Evolutionary conservation across 495 filamentous ascomycete genomes (phyloP).

Genomic region (Astrothelium macrocarpum): DNA sequence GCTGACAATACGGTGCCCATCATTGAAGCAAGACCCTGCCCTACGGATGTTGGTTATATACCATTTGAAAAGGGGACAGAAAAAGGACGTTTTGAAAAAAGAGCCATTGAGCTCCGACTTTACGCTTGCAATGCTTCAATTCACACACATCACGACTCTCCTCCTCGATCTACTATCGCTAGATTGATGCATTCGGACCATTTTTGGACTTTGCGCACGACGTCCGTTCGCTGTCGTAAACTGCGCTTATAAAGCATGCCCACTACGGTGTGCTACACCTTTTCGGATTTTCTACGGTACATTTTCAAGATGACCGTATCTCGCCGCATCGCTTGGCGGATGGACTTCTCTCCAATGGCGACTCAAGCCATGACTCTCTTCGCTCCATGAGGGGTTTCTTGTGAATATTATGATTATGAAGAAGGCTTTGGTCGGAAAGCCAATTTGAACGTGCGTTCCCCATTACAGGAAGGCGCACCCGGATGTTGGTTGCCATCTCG

Average conservation of each 20-base stretch:
- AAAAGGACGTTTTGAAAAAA: too few species aligned
- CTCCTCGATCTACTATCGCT: too few species aligned
- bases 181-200: too few species aligned
- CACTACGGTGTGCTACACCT: not conserved
- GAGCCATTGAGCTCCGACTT: too few species aligned
- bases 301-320: not conserved
- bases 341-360: not conserved
- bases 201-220: not conserved
- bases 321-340: not conserved
- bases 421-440: constrained; percentile 15
- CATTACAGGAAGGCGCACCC: not conserved
- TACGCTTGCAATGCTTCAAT: too few species aligned
- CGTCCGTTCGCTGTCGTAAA: constrained; percentile 1
- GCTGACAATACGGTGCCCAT: not conserved
- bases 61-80: too few species aligned
- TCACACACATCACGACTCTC: too few species aligned
- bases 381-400: not conserved
- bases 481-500: not conserved
- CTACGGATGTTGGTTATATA: too few species aligned
- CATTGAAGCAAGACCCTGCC: not conserved
- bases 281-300: not conserved
- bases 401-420: not conserved
- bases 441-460: constrained; percentile 12
- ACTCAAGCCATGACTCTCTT: not conserved
- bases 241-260: not conserved